phyloP scores from a whole-genome alignment of 2,329 filamentous ascomycete genomes.

The Alternaria rosae region DNA sequence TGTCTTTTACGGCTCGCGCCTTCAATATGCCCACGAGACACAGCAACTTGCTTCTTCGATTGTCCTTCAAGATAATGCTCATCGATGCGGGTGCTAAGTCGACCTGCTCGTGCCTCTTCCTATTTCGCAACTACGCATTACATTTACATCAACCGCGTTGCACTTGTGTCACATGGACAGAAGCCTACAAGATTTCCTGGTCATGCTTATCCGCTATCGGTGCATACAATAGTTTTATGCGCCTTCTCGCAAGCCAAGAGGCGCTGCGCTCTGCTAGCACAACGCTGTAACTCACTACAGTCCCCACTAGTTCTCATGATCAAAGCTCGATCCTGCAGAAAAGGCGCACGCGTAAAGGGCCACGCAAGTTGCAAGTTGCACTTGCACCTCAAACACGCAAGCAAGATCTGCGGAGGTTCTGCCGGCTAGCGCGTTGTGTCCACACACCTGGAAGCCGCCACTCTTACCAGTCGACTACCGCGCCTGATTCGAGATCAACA shows the following conservation, averaged over 20 bases:
- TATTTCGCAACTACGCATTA: background rate
- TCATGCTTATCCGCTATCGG: background rate
- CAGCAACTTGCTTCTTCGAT: background rate
- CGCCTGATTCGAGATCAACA: background rate
- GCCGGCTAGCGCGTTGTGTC: background rate
- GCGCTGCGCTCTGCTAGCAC: background rate
- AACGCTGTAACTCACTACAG: background rate
- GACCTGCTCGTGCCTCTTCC: background rate
- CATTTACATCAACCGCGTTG: background rate
- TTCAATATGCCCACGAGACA: background rate
- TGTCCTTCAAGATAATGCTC: background rate
- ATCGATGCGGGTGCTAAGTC: background rate
- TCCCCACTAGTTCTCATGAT: slow-evolving; percentile 14
- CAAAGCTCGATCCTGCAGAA: slow-evolving; percentile 3
- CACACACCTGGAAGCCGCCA: background rate
- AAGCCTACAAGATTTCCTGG: background rate
- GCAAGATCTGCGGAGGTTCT: background rate
- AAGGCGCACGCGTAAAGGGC: slow-evolving; percentile 7
- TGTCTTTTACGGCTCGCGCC: background rate
- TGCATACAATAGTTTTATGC: background rate
- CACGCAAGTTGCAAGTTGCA: slow-evolving; percentile 3
- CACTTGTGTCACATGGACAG: background rate
- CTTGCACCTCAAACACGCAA: background rate
- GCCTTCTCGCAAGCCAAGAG: background rate
- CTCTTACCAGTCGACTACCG: background rate